A percentile compares a stretch with the other conserved stretches of the same genome.
Evolutionary conservation across 2,329 filamentous ascomycete species (phyloP).

Genomic region (Alternaria ventricosa): DNA sequence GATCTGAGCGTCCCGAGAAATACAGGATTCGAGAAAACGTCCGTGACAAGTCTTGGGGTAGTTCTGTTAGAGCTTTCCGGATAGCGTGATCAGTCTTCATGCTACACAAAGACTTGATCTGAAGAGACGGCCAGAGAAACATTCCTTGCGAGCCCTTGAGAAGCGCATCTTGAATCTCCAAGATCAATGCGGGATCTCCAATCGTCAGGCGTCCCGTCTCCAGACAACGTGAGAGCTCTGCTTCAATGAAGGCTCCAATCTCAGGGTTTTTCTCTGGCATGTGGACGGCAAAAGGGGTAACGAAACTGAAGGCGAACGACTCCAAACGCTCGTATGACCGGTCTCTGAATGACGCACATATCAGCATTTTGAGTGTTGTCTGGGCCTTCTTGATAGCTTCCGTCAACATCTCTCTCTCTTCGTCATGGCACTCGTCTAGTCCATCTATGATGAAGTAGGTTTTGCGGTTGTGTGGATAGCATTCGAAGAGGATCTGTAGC

Average conservation of each 20-base stretch:
- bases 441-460: constrained; percentile 47
- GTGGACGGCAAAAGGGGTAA: constrained; percentile 5
- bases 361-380: constrained; percentile 15
- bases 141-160: constrained; percentile 29
- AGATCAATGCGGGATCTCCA: constrained; percentile 32
- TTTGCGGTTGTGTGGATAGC: constrained; percentile 18
- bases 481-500: constrained; percentile 24
- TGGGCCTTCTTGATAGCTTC: constrained; percentile 29
- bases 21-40: constrained; percentile 11
- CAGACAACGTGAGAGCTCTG: constrained; percentile 33
- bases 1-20: neutral
- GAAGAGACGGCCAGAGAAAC: constrained; percentile 35
- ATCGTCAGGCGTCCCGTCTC: constrained; percentile 20
- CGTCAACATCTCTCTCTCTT: constrained; percentile 19
- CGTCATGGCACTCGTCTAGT: constrained; percentile 39
- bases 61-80: constrained; percentile 24
- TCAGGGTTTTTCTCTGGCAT: constrained; percentile 31
- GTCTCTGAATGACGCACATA: constrained; percentile 37
- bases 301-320: neutral
- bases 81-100: constrained; percentile 49
- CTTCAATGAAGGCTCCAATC: constrained; percentile 33
- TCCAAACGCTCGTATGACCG: constrained; percentile 20
- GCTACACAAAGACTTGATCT: constrained; percentile 34
- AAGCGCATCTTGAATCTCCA: constrained; percentile 34
- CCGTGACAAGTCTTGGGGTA: constrained; percentile 25